These are phyloP conservation scores for Diaporthe sp. DNA, from an alignment of 2,329 filamentous ascomycete genomes.

Conservation along the genomic window DNA sequence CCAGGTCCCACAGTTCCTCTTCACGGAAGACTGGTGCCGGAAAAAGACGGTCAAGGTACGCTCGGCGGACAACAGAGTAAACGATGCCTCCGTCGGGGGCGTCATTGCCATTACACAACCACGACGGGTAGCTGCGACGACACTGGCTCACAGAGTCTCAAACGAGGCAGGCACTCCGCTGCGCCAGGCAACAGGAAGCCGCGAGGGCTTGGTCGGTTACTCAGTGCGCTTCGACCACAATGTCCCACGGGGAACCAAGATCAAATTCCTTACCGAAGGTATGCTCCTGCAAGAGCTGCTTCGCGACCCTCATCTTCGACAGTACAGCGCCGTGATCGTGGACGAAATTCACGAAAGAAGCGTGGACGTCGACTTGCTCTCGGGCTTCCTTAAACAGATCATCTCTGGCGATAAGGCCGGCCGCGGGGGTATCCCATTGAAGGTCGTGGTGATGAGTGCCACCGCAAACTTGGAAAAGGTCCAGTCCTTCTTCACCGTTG, in stretches of 20 bases:
- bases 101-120: slow-evolving; percentile 96
- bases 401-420: slow-evolving; percentile 72
- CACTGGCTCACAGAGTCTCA: slow-evolving; percentile 87
- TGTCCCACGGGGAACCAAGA: slow-evolving; percentile 81
- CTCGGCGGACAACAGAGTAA: slow-evolving; percentile 43
- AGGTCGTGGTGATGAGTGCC: slow-evolving; percentile 96
- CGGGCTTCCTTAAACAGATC: slow-evolving; percentile 89
- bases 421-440: slow-evolving; percentile 80
- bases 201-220: slow-evolving; percentile 81
- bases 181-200: slow-evolving; percentile 46
- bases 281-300: slow-evolving; percentile 96
- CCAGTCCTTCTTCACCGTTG: slow-evolving; percentile 75
- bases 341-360: slow-evolving; percentile 98
- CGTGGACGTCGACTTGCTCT: slow-evolving; percentile 90
- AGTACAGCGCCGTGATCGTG: slow-evolving; percentile 91
- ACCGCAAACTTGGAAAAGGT: slow-evolving; percentile 90
- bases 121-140: slow-evolving; percentile 91
- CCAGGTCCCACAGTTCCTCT: slow-evolving; percentile 92
- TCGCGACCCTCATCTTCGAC: slow-evolving; percentile 82
- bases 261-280: slow-evolving; percentile 97
- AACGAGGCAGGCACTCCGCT: slow-evolving; percentile 76
- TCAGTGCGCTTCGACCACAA: slow-evolving; percentile 94
- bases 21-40: slow-evolving; percentile 82
- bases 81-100: slow-evolving; percentile 73
- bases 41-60: slow-evolving; percentile 66